Evolutionary conservation across 345 rosid species (phyloP).

Genomic region (Microcos paniculata): DNA sequence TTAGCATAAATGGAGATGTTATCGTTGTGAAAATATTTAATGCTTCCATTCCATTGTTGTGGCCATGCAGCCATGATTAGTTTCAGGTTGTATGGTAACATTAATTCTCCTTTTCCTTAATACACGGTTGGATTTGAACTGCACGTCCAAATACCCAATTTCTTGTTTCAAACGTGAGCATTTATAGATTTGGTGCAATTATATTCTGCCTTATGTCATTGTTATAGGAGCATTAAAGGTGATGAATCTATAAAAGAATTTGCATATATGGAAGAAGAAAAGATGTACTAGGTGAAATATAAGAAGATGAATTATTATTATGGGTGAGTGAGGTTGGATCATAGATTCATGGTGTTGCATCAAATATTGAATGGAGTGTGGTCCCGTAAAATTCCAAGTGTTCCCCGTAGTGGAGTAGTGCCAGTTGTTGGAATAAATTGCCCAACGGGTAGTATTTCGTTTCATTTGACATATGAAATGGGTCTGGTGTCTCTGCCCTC

Average conservation of each 20-base stretch:
- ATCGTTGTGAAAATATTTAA: neutral
- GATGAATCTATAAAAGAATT: neutral
- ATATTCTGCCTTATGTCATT: neutral
- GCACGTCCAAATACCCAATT: neutral
- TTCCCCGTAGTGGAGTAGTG: neutral
- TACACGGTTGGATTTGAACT: neutral
- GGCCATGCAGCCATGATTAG: neutral
- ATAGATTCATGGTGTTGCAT: neutral
- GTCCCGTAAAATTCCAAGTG: slow-evolving; percentile 5
- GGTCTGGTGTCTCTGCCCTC: too few species aligned
- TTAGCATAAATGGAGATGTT: neutral
- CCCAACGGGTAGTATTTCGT: neutral
- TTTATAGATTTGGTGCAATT: neutral
- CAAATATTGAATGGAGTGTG: neutral
- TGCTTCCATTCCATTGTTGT: neutral
- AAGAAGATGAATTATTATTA: neutral
- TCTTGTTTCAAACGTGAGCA: neutral
- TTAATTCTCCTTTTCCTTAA: neutral
- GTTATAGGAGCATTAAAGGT: too few species aligned
- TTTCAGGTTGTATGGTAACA: neutral
- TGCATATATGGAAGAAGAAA: neutral
- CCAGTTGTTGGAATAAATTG: slow-evolving; percentile 10
- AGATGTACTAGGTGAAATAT: neutral
- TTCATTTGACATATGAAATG: neutral
- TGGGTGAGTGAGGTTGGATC: neutral